These are phyloP conservation scores for Lantana camara DNA, from an alignment of 257 asterid genomes.

Conservation along the genomic window DNA sequence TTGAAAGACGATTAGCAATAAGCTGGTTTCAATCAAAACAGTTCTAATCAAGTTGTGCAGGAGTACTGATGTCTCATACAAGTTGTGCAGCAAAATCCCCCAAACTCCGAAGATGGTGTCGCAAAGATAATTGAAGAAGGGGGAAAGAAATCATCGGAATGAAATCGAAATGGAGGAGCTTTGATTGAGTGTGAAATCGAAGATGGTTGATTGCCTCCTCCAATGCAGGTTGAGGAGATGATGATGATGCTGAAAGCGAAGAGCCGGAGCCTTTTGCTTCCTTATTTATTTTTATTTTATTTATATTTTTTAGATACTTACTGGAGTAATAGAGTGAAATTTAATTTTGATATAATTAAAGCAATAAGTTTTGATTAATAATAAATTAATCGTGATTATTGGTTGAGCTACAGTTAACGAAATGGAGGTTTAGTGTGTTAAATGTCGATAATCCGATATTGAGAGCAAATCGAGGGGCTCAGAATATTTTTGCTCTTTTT, in stretches of 20 bases:
- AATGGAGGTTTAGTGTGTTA: slow-evolving; percentile 15
- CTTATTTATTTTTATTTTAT: neutral
- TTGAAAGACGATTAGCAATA: too few species aligned
- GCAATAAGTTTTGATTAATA: neutral
- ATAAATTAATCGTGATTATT: slow-evolving; percentile 1
- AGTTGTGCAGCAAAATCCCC: slow-evolving; percentile 27
- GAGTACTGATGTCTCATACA: too few species aligned
- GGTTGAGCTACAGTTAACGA: slow-evolving; percentile 4
- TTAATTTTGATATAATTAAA: too few species aligned
- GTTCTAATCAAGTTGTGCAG: too few species aligned
- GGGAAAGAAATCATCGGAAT: neutral
- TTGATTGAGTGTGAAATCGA: slow-evolving; percentile 28
- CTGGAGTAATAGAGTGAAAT: too few species aligned
- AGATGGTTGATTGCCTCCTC: slow-evolving; percentile 30
- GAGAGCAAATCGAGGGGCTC: slow-evolving; percentile 5
- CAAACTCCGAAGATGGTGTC: slow-evolving; percentile 7
- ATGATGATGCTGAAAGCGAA: slow-evolving; percentile 29
- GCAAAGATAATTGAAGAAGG: slow-evolving; percentile 5
- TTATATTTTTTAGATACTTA: neutral
- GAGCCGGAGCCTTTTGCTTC: slow-evolving; percentile 16
- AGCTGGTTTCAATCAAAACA: too few species aligned
- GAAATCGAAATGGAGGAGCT: slow-evolving; percentile 18
- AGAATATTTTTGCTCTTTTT: neutral
- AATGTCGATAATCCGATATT: slow-evolving; percentile 18
- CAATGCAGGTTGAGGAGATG: slow-evolving; percentile 40